These are phyloP conservation scores for Sophora flavescens DNA, from an alignment of 306 rosid genomes.

Conservation along the genomic window DNA sequence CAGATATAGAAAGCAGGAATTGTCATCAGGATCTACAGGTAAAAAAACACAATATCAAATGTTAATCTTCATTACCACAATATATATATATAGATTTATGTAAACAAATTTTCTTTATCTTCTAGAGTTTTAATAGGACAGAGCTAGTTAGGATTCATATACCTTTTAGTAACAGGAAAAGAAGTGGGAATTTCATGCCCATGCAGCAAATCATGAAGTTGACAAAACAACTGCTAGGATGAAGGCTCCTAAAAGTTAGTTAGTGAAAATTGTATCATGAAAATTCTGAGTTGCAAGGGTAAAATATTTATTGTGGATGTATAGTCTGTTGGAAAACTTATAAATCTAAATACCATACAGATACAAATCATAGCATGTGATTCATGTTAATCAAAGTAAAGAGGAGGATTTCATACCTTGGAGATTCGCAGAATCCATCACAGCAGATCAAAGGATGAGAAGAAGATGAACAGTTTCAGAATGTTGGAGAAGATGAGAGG, in stretches of 20 bases:
- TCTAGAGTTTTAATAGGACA: slow-evolving; percentile 20
- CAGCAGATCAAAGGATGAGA: no score
- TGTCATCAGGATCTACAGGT: slow-evolving; percentile 1
- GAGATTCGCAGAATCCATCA: no score
- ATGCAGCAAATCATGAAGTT: slow-evolving; percentile 23
- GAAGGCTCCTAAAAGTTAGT: slow-evolving; percentile 13
- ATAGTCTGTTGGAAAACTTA: no score
- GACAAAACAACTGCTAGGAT: slow-evolving; percentile 7
- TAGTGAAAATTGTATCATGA: slow-evolving; percentile 29
- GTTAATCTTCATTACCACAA: slow-evolving; percentile 21
- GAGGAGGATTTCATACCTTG: no score
- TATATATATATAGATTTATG: slow-evolving; percentile 44
- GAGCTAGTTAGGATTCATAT: slow-evolving; percentile 19
- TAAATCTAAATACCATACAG: no score
- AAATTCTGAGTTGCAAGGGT: background rate
- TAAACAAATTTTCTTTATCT: background rate
- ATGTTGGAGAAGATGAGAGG: no score
- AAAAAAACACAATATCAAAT: slow-evolving; percentile 17
- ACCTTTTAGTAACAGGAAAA: slow-evolving; percentile 12
- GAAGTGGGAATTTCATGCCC: slow-evolving; percentile 17
- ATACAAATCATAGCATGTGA: no score
- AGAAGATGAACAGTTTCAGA: no score
- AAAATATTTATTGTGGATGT: slow-evolving; percentile 1
- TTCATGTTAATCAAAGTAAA: no score
- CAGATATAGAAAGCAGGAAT: slow-evolving; percentile 7